Evolutionary conservation across 352 stramenopile genomes (phyloP).

Genomic region (Phytopythium helicoides): DNA sequence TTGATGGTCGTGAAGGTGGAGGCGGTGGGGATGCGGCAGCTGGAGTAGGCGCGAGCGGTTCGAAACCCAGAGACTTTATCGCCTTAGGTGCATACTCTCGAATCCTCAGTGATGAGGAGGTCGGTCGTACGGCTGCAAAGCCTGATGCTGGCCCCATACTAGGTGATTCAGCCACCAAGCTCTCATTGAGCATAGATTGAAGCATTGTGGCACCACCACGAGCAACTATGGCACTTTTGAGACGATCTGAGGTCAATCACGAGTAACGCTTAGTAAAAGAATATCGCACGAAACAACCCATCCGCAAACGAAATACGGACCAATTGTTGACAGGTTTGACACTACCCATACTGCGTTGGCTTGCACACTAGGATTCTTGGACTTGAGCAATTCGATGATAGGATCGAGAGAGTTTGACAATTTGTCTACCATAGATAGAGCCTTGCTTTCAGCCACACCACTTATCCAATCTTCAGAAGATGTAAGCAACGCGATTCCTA

Average conservation of each 20-base stretch:
- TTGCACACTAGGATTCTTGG: conserved; percentile 53
- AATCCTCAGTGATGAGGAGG: conserved; percentile 70
- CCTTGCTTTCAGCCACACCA: conserved; percentile 19
- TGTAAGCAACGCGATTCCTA: conserved; percentile 66
- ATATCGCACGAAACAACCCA: no score
- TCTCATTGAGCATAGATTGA: conserved; percentile 66
- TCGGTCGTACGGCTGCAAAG: conserved; percentile 15
- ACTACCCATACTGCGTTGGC: conserved; percentile 77
- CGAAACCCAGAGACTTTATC: conserved; percentile 66
- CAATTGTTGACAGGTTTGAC: conserved; percentile 67
- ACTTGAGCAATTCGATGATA: conserved; percentile 44
- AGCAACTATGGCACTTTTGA: conserved; percentile 48
- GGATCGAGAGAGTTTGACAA: conserved; percentile 34
- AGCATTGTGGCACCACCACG: conserved; percentile 54
- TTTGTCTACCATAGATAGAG: conserved; percentile 14
- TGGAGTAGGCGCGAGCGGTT: conserved; percentile 23
- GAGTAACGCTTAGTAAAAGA: background rate
- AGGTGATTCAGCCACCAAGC: conserved; percentile 9
- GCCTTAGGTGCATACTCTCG: conserved; percentile 76
- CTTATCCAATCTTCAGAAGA: conserved; percentile 9
- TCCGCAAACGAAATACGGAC: conserved; percentile 18
- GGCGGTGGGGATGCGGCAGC: conserved; percentile 2
- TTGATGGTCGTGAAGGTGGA: background rate
- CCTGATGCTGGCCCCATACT: background rate
- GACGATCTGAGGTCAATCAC: conserved; percentile 20